A percentile compares a stretch with the other conserved stretches of the same genome.
Evolutionary conservation across 257 asterid genomes (phyloP).

Genomic region (Gentiana macrophylla): DNA sequence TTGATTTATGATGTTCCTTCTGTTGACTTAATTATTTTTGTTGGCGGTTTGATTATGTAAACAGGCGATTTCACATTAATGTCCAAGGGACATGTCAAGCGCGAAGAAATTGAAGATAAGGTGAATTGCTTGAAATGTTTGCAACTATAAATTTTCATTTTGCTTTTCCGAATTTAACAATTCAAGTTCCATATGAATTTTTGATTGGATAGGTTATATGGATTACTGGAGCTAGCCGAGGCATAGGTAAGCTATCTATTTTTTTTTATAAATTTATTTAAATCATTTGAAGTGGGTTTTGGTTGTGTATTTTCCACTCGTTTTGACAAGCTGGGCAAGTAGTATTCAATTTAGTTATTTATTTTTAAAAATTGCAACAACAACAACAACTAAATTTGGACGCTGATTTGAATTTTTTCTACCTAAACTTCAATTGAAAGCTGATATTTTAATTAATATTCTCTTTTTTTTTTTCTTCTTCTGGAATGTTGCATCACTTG

Average conservation of each 20-base stretch:
- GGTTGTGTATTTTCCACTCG: no score
- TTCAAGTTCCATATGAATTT: background rate
- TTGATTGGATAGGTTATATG: slow-evolving; percentile 61
- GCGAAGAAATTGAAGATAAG: slow-evolving; percentile 85
- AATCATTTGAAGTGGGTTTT: no score
- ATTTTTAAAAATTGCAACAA: no score
- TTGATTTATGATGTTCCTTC: background rate
- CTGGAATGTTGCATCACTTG: no score
- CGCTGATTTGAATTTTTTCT: no score
- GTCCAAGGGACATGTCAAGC: slow-evolving; percentile 60
- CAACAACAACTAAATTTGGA: no score
- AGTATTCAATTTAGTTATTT: no score
- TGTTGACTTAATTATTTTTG: background rate
- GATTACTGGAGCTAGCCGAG: slow-evolving; percentile 99
- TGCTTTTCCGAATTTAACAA: background rate
- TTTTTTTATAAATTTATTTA: background rate
- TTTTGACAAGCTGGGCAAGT: no score
- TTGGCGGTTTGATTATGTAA: background rate
- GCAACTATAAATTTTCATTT: background rate
- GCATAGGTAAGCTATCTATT: slow-evolving; percentile 56
- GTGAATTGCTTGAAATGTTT: slow-evolving; percentile 18
- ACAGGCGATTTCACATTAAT: slow-evolving; percentile 81
- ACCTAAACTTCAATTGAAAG: no score
- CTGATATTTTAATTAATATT: no score
- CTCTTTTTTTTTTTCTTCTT: no score